These are phyloP conservation scores for Astrocystis sublimbata DNA, from an alignment of 495 filamentous ascomycete species.

Conservation along the genomic window DNA sequence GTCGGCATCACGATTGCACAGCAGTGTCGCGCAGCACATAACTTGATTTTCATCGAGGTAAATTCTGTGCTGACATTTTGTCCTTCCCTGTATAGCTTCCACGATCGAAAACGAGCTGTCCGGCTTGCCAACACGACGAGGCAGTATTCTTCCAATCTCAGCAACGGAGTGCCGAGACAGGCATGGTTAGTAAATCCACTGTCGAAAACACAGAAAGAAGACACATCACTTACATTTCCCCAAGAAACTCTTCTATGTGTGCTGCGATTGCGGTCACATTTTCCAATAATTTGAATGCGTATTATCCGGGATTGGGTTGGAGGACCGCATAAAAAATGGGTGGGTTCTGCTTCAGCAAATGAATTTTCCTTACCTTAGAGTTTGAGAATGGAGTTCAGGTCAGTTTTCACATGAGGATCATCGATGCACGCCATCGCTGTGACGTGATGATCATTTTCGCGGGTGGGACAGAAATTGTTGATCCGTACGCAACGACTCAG, in stretches of 20 bases:
- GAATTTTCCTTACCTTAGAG: conserved; percentile 22
- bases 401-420: conserved; percentile 6
- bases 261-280: conserved; percentile 86
- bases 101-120: conserved; percentile 77
- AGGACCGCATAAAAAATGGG: conserved; percentile 14
- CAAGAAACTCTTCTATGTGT: conserved; percentile 97
- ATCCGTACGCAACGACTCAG: not conserved
- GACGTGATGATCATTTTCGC: not conserved
- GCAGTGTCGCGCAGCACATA: not conserved
- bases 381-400: conserved; percentile 30
- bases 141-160: conserved; percentile 98
- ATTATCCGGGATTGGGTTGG: not conserved
- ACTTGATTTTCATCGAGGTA: conserved; percentile 19
- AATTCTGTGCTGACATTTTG: conserved; percentile 52
- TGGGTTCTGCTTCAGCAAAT: conserved; percentile 18
- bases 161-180: conserved; percentile 92
- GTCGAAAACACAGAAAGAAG: conserved; percentile 2
- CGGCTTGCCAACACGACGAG: conserved; percentile 78
- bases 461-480: not conserved
- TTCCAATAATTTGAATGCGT: conserved; percentile 58
- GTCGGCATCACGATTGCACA: conserved; percentile 7
- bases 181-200: conserved; percentile 72
- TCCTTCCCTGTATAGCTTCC: conserved; percentile 66
- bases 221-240: conserved; percentile 27
- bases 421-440: not conserved